These are phyloP conservation scores for Ascocoryne sarcoides DNA, from an alignment of 2,329 filamentous ascomycete species.

Conservation along the genomic window DNA sequence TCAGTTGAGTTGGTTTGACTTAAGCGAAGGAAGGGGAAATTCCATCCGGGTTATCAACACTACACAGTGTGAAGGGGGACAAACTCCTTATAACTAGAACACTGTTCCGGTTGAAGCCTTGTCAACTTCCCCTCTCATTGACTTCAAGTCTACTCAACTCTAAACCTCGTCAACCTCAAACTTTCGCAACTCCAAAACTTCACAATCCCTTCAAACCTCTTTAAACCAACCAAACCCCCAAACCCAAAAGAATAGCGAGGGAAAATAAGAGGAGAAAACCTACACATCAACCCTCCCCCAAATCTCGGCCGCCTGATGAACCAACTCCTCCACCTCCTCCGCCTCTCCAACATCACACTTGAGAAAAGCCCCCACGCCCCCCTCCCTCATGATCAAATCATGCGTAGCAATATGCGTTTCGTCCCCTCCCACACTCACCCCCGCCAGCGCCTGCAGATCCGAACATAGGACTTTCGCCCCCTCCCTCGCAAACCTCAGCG, in stretches of 20 bases:
- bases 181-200: background rate
- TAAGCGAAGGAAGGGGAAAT: too few species aligned
- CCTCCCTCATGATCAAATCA: background rate
- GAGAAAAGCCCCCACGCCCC: background rate
- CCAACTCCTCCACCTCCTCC: background rate
- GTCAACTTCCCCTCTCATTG: too few species aligned
- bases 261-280: background rate
- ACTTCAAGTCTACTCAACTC: too few species aligned
- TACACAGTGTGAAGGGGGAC: too few species aligned
- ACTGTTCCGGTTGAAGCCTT: too few species aligned
- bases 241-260: background rate
- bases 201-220: background rate
- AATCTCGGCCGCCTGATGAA: background rate
- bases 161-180: too few species aligned
- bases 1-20: too few species aligned
- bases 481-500: background rate
- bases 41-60: too few species aligned
- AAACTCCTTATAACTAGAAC: too few species aligned
- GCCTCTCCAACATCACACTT: background rate
- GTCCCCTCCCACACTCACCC: background rate
- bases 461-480: slow-evolving; percentile 1
- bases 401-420: background rate
- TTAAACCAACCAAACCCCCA: background rate
- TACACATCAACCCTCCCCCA: slow-evolving; percentile 1
- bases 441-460: background rate